A percentile compares a stretch with the other conserved stretches of the same genome.
Conservation (phyloP, 192 early-diverging fungal genomes). For the Entomortierella parvispora region DNA sequence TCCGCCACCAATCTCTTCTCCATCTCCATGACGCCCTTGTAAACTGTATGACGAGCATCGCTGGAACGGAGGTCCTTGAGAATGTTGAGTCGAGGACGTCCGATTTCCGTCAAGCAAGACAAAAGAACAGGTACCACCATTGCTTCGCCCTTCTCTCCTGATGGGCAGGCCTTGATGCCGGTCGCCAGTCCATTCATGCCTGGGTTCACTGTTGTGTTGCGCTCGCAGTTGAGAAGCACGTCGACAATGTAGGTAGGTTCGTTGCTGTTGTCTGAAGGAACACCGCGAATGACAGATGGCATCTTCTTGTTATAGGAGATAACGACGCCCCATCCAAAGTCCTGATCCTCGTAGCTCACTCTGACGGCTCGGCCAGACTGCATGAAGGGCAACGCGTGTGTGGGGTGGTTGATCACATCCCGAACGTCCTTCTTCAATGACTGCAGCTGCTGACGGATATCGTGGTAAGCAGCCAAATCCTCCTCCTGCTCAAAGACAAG, state of each 20-base stretch:
- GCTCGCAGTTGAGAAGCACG: constrained; percentile 83
- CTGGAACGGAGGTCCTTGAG: constrained; percentile 73
- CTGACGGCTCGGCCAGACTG: constrained; percentile 86
- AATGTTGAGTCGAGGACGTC: constrained; percentile 78
- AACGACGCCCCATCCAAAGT: constrained; percentile 96
- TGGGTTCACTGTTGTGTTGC: constrained; percentile 63
- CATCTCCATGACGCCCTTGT: constrained; percentile 77
- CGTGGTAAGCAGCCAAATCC: constrained; percentile 76
- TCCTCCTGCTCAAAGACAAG: constrained; percentile 77
- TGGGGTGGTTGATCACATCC: constrained; percentile 84
- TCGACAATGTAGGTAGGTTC: constrained; percentile 82
- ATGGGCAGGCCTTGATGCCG: constrained; percentile 63
- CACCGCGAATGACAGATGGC: constrained; percentile 30
- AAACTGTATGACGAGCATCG: constrained; percentile 66
- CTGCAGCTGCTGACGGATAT: constrained; percentile 77
- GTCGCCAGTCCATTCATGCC: constrained; percentile 58
- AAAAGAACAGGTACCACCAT: constrained; percentile 83
- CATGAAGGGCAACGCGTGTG: constrained; percentile 83
- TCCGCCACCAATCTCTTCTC: constrained; percentile 76
- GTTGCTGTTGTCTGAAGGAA: constrained; percentile 15
- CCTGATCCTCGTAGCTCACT: constrained; percentile 63
- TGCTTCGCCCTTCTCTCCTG: constrained; percentile 59
- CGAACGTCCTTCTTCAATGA: constrained; percentile 71
- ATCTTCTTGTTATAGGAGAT: constrained; percentile 54
- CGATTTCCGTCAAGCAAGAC: constrained; percentile 76